A percentile compares a stretch with the other conserved stretches of the same genome.
These are phyloP conservation scores for Pascua guehoae DNA, from an alignment of 1,284 basidiomycete genomes.

Conservation along the genomic window DNA sequence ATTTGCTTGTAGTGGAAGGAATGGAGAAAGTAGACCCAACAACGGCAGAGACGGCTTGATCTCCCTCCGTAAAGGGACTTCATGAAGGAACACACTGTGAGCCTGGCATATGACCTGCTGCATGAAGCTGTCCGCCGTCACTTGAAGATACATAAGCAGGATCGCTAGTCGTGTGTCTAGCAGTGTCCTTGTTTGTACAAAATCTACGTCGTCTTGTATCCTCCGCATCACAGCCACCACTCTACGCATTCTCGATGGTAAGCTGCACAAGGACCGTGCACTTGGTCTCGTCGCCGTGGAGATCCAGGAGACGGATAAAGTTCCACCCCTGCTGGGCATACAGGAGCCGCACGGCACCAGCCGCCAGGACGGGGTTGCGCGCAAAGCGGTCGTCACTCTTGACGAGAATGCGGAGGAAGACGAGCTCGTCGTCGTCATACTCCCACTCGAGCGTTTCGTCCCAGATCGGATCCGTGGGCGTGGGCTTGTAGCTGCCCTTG, in stretches of 20 bases:
- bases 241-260: slow-evolving; percentile 8
- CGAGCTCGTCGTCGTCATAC: slow-evolving; percentile 54
- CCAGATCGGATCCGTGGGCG: slow-evolving; percentile 62
- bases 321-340: slow-evolving; percentile 14
- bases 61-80: no score
- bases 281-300: slow-evolving; percentile 10
- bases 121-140: background rate
- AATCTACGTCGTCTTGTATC: no score
- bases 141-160: background rate
- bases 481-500: background rate
- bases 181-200: background rate
- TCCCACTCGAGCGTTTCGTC: slow-evolving; percentile 67
- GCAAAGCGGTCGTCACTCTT: slow-evolving; percentile 19
- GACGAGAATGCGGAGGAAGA: slow-evolving; percentile 17
- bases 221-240: background rate
- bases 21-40: no score
- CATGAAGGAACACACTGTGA: no score
- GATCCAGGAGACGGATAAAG: slow-evolving; percentile 15
- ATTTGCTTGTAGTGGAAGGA: no score
- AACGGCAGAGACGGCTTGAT: no score
- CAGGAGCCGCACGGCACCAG: slow-evolving; percentile 7
- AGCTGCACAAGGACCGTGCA: slow-evolving; percentile 11
- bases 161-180: background rate
- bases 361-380: slow-evolving; percentile 12
- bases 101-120: background rate